Conservation (phyloP, 177 flowering plant species). For the Vitis hybrid region DNA sequence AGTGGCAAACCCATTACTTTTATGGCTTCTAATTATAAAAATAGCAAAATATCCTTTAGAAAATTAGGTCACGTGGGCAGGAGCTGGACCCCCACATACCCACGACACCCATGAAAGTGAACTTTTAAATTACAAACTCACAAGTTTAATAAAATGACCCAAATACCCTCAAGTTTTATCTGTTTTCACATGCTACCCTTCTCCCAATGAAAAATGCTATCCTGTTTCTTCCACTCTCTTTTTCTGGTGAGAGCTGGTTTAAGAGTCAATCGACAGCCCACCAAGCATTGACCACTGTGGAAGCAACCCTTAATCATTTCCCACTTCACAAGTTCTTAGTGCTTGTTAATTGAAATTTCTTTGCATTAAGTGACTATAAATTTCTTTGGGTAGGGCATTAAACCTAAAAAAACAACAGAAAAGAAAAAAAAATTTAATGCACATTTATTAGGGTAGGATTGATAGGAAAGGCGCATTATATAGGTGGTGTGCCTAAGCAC, state of each 20-base stretch:
- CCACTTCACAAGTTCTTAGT: no score
- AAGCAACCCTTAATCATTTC: no score
- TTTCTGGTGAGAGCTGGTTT: no score
- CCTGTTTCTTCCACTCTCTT: no score
- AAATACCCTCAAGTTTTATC: neutral
- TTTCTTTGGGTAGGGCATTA: neutral
- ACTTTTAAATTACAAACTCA: neutral
- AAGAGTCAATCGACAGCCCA: neutral
- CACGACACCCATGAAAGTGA: slow-evolving; percentile 4
- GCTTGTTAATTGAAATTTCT: neutral
- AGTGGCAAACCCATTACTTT: neutral
- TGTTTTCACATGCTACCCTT: neutral
- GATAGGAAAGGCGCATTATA: neutral
- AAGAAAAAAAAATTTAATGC: neutral
- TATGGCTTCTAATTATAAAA: neutral
- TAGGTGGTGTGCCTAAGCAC: neutral
- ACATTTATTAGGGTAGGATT: neutral
- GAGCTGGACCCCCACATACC: slow-evolving; percentile 1
- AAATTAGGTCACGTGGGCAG: slow-evolving; percentile 3
- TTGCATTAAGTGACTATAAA: neutral
- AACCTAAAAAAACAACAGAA: neutral
- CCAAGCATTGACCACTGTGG: no score
- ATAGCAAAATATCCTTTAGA: neutral
- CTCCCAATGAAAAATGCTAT: no score
- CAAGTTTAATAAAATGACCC: neutral